phyloP scores from a whole-genome alignment of 768 basidiomycete genomes.

The Podaxis sp. region DNA sequence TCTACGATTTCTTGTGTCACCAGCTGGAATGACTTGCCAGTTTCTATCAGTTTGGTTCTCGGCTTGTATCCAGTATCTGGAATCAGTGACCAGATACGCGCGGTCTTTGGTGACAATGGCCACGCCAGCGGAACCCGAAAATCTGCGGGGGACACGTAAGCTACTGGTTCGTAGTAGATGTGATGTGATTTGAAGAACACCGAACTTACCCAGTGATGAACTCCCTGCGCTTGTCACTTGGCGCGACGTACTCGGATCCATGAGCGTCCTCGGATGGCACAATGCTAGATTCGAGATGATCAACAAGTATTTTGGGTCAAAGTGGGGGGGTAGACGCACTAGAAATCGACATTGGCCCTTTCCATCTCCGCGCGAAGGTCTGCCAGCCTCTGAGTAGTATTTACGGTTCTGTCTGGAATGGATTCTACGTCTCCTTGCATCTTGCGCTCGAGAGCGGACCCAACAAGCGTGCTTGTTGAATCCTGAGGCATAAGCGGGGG shows the following conservation, averaged over 20 bases:
- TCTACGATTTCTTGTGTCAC: constrained; percentile 45
- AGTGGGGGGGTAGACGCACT: constrained; percentile 42
- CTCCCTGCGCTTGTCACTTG: constrained; percentile 71
- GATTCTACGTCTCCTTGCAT: constrained; percentile 53
- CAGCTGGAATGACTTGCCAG: constrained; percentile 68
- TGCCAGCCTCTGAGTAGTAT: constrained; percentile 51
- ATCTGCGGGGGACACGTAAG: constrained; percentile 16
- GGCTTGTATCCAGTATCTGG: constrained; percentile 83
- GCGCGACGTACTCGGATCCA: constrained; percentile 75
- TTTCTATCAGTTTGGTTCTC: constrained; percentile 62
- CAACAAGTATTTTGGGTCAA: constrained; percentile 1
- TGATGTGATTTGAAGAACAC: constrained; percentile 5
- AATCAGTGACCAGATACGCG: constrained; percentile 77
- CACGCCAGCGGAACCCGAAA: constrained; percentile 51
- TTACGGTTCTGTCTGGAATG: constrained; percentile 35
- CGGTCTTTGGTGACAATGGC: constrained; percentile 62
- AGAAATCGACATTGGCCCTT: constrained; percentile 68
- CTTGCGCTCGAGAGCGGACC: constrained; percentile 68
- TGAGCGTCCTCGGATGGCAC: constrained; percentile 81
- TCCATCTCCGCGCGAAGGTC: constrained; percentile 62
- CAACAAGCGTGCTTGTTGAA: constrained; percentile 70
- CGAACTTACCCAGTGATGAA: constrained; percentile 70
- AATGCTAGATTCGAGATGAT: constrained; percentile 38
- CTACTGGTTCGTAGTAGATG: constrained; percentile 2
- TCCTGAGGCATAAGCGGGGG: constrained; percentile 45